Evolutionary conservation across 441 rosid species (phyloP), one percentile per base, ranked within the genome.

Genomic region (Arabidopsis hybrid): DNA sequence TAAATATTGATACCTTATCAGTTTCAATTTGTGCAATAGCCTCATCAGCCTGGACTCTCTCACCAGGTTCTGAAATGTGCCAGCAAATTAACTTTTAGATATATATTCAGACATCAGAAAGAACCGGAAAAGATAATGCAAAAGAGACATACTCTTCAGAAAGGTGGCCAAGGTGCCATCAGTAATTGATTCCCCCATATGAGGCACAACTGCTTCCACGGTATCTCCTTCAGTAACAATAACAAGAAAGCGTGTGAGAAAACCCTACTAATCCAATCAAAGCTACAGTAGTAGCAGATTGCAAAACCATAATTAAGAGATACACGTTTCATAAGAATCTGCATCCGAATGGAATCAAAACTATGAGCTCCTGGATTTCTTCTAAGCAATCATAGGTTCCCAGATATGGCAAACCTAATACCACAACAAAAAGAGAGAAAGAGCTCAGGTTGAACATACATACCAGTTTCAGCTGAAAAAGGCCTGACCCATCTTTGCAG

Each of bases 11-110:
- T 40, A 95, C 98, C 92, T 95, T 95, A 80, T 95, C 98, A 7
- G 99, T 95, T 81, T 95, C 99, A 64, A 95, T 89, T 78, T 95
- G 98, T 55, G 98, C 99, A 84, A 92, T 89, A 38, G 97, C 81
- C 84, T 95, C 99, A 71, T 95, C 99, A 78, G 82, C 88, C 78
- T 83, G 91, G 8, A 95, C 98, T 59, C 88, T 85, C 26, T 95
- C 99, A 78, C 99, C 99, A 80, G 98, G 98, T 71, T 86, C 98
- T 95, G 85, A 73, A 50, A 80, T 51, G 60, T 18, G 71, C 3
- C 60, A 18, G 57, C 34, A 60, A 63, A 32, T 57, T 72, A 67
- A 7, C 34, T 75, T 12, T 76, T 16, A 66, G 31, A 65, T 55
- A 64, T n/a, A 69, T 9, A 11, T 61, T 12, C 4, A 65, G 7